Base-by-base conservation (phyloP, 148 eudicot genomes). In the Tetragonia tetragonoides region DNA sequence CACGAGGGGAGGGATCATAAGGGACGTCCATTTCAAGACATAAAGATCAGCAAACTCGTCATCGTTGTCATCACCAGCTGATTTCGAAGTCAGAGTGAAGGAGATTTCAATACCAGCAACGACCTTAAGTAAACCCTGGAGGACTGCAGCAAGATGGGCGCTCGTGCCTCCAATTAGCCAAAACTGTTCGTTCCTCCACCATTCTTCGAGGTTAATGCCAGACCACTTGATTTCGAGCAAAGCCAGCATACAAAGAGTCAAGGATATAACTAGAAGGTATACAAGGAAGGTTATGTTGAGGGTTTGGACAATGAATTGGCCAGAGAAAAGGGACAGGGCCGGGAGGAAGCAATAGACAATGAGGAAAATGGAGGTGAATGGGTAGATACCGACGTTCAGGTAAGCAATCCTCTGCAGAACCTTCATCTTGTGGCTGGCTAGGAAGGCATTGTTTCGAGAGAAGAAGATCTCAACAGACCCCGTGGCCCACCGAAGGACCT, bases 181-280 rank as follows among this genome's bases (percentile, higher is more conserved):
- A 69, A 95, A 95, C 68, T 95, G 98, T 83, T 95, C 98, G 42
- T 95, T 95, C 61, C 98, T 74, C 98, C 98, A 95, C 98, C 98
- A 95, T 23, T 95, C 98, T 78, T 95, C 98, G 0, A 95, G 80
- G 2, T 75, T 68, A 6, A 95, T 89, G 4, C 97, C 94, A 0
- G 98, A 95, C 98, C 98, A 95, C 79, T 95, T 95, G 77, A 95
- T 87, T 87, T 95, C 98, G 1, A 95, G 91, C 3, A 95, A 70
- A 0, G 98, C 95, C 2, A 95, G 88, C 77, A 86, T 18, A 78
- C 91, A 87, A 3, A 95, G 93, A 16, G 96, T 87, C 20, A 95
- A 7, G 17, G 97, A 90, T 70, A 95, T 95, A 37, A 78, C 38
- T 42, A 95, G 83, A 62, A 95, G 98, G 87, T 95, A 95, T 2